Base-by-base conservation (phyloP, 2,329 filamentous ascomycete species). In the Cordyceps pruinosa region DNA sequence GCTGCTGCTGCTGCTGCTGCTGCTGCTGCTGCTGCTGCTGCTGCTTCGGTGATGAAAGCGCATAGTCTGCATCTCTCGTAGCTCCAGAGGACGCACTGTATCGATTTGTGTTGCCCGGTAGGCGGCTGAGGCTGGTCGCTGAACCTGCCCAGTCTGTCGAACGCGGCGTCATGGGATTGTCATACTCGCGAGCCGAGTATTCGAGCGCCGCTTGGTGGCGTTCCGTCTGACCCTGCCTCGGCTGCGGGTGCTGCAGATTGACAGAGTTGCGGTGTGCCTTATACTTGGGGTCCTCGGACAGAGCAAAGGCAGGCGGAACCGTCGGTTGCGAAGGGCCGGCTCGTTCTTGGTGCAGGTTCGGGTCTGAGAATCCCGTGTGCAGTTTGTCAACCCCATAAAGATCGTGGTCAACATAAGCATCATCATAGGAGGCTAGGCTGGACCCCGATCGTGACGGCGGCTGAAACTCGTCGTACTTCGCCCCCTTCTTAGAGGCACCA, bases 191-290 rank as follows among this genome's bases (percentile, higher is more conserved):
- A 3, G 88, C 89, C 59, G 88, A 86, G 9, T 80, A 83, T 72
- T 93, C 89, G 21, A 92, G 77, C 1, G 86, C 83, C 26, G 82
- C 87, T 64, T 88, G 85, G 70, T 90, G 89, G 26, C 86, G 84
- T 67, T 87, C 83, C 1, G 86, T 89, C 57, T 88, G 85, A 0
- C 88, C 88, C 19, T 82, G 84, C 28, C 87, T 78, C 9, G 89
- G 89, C 68, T 92, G 88, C 6, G 89, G 89, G 70, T 93, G 89
- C 67, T 90, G 84, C 39, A 93, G 75, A 65, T 90, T 90, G 57
- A 92, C 70, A 26, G 88, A 91, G 72, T 92, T 89, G 63, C 89
- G 85, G 69, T 92, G 87, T 57, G 87, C 88, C 70, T 88, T 86
- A 70, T 92, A 92, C 70, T 92, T 92, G 47, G 88, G 87, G 63